Conservation (phyloP, 1,139 yeast species). For the Komagataea norvegica region DNA sequence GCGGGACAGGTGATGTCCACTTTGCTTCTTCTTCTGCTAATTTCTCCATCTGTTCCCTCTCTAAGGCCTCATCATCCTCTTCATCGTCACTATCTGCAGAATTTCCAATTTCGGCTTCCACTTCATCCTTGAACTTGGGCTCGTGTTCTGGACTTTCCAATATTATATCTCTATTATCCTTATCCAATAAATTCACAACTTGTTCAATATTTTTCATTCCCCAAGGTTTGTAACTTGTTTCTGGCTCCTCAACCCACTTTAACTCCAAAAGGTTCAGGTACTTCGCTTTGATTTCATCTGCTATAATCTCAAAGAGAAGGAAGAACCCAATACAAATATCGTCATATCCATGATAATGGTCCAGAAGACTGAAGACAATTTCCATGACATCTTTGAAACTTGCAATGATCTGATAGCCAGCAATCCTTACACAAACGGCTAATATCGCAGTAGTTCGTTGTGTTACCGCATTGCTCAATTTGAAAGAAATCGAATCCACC, state of each 20-base stretch:
- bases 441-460: conserved; percentile 72
- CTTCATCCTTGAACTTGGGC: conserved; percentile 29
- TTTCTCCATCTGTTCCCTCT: conserved; percentile 25
- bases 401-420: conserved; percentile 62
- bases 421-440: conserved; percentile 58
- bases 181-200: conserved; percentile 39
- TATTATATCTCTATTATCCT: conserved; percentile 34
- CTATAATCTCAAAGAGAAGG: conserved; percentile 60
- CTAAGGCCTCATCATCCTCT: conserved; percentile 33
- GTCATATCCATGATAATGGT: conserved; percentile 78
- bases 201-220: conserved; percentile 42
- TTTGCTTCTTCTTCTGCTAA: conserved; percentile 26
- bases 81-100: conserved; percentile 29
- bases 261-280: conserved; percentile 31
- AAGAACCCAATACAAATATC: conserved; percentile 71
- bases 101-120: conserved; percentile 14
- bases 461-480: conserved; percentile 64
- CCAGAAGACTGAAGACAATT: conserved; percentile 71
- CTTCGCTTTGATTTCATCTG: conserved; percentile 44
- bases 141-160: conserved; percentile 36
- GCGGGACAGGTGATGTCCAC: conserved; percentile 68
- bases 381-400: conserved; percentile 69
- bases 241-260: too few relatives aligned
- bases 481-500: conserved; percentile 67
- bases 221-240: conserved; percentile 45